Evolutionary conservation across 768 basidiomycete species (phyloP).

Genomic region (Naganishia friedmannii): DNA sequence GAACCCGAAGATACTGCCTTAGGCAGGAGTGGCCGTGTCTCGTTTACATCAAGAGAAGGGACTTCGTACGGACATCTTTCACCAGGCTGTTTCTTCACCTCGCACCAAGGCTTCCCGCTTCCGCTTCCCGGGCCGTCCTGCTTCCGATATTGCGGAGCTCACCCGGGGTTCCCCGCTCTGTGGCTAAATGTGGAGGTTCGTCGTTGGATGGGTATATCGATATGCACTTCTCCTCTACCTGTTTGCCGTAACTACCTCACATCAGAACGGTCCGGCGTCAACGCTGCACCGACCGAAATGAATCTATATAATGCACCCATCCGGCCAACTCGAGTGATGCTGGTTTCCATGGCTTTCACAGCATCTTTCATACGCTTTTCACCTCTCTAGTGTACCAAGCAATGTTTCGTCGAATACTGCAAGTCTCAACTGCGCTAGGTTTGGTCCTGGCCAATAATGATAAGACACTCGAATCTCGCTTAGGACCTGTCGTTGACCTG

Average conservation of each 20-base stretch:
- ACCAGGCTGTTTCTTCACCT: too few relatives aligned
- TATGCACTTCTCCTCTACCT: background rate
- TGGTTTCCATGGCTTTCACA: background rate
- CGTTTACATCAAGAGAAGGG: too few relatives aligned
- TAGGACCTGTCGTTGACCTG: slow-evolving; percentile 32
- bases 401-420: slow-evolving; percentile 1
- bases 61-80: too few relatives aligned
- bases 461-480: background rate
- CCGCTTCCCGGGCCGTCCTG: background rate
- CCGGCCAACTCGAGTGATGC: background rate
- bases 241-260: background rate
- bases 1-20: too few relatives aligned
- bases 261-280: background rate
- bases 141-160: slow-evolving; percentile 1
- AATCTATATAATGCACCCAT: background rate
- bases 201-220: background rate
- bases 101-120: too few relatives aligned
- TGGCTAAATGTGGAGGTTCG: background rate
- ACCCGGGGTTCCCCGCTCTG: background rate
- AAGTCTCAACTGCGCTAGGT: background rate
- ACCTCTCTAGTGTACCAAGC: background rate
- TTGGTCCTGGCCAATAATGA: slow-evolving; percentile 1
- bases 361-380: background rate
- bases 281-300: background rate
- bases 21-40: too few relatives aligned